Evolutionary conservation across 2,329 filamentous ascomycete genomes (phyloP), one percentile per base, ranked within the genome.

Genomic region (Fusarium paranaense): DNA sequence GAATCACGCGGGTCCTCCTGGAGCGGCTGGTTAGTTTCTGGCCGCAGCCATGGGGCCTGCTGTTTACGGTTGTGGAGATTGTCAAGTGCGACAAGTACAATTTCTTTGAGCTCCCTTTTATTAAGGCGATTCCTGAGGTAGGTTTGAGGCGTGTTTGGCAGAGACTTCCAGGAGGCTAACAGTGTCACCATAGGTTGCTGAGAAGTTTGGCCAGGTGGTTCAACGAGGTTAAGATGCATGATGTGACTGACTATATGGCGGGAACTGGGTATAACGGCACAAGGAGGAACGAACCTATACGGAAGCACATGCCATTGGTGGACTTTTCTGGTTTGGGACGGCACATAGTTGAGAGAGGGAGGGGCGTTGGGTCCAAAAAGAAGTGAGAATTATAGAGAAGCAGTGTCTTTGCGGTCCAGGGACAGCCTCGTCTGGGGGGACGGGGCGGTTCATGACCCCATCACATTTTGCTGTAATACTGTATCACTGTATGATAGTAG

Each of bases 11-110:
- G 56, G 91, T 98, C 27, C 86, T 99, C 54, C 87, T 98, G 40
- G 97, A 99, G 87, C 91, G 97, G 58, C 87, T 98, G 56, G 90
- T 97, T 69, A 93, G 95, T 25, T 95, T 94, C 82, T 95, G 95
- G 85, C 96, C 96, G 62, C 96, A 98, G 81, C 96, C 97, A 20
- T 98, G 96, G 96, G 97, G 97, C 14, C 86, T 99, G 50, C 92
- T 98, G 81, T 92, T 95, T 72, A 96, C 95, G 38, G 89, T 97
- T 70, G 86, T 97, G 72, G 97, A 98, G 85, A 89, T 99, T 66
- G 88, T 97, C 76, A 97, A 97, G 87, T 98, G 97, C 81, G 92
- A 94, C 63, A 94, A 92, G 80, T 97, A 96, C 83, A 91, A 91
- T 80, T 97, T 99, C 87, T 98, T 97, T 86, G 94, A 97, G 60